Percentiles rank a stretch among this genome's conserved stretches.
These are phyloP conservation scores for Nitzschia sp. DNA, from an alignment of 108 stramenopile genomes.

Conservation along the genomic window DNA sequence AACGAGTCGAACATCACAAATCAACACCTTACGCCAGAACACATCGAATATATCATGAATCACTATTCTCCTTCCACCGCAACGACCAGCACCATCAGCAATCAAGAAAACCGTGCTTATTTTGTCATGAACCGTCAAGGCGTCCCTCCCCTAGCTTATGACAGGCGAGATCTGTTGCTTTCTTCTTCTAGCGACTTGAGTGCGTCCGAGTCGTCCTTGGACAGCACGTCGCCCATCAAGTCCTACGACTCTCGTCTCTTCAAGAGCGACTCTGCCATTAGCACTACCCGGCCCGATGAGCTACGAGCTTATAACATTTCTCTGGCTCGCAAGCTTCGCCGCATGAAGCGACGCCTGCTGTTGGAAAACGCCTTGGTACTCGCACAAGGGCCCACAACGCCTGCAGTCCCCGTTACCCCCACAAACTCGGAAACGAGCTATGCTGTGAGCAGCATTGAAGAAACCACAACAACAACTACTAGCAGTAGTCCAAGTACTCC, in stretches of 20 bases:
- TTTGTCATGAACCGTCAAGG: neutral
- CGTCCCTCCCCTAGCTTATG: neutral
- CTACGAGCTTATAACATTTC: neutral
- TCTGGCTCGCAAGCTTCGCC: neutral
- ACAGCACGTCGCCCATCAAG: neutral
- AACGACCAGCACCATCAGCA: neutral
- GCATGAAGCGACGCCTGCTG: slow-evolving; percentile 5
- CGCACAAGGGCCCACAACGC: slow-evolving; percentile 1
- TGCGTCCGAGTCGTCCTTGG: neutral
- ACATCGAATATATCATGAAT: neutral
- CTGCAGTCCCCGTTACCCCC: neutral
- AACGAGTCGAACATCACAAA: no score
- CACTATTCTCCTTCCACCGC: neutral
- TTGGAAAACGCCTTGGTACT: neutral
- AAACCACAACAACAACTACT: neutral
- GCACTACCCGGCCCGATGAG: neutral
- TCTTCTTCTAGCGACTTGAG: neutral
- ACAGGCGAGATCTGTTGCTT: neutral
- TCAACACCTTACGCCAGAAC: no score
- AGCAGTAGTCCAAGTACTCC: neutral
- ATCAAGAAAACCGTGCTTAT: neutral
- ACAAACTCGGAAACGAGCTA: neutral
- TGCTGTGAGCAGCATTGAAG: neutral
- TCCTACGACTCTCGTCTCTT: neutral
- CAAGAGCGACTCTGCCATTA: neutral